phyloP scores from a whole-genome alignment of 2,329 filamentous ascomycete genomes.

The Hypoxylon sp. region DNA sequence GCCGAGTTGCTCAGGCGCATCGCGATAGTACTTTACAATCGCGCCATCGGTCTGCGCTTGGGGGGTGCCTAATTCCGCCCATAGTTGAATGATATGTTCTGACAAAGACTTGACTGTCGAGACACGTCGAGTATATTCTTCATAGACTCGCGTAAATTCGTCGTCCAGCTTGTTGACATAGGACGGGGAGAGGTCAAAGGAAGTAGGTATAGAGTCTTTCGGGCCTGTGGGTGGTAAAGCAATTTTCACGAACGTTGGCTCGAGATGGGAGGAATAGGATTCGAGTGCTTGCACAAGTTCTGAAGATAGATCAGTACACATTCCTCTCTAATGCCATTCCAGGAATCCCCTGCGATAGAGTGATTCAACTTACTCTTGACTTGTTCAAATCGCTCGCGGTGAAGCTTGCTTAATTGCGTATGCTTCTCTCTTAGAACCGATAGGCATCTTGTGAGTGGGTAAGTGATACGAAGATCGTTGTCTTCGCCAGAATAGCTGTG shows the following conservation, averaged over 20 bases:
- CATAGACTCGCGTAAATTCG: constrained; percentile 95
- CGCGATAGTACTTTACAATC: constrained; percentile 91
- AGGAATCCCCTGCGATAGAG: background rate
- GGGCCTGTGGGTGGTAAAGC: constrained; percentile 85
- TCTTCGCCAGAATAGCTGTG: constrained; percentile 73
- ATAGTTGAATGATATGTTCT: constrained; percentile 92
- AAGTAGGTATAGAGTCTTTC: constrained; percentile 81
- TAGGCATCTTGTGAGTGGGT: constrained; percentile 85
- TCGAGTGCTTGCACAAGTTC: constrained; percentile 94
- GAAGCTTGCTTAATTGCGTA: constrained; percentile 81
- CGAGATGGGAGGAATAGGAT: constrained; percentile 96
- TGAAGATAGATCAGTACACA: constrained; percentile 56
- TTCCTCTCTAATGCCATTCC: background rate
- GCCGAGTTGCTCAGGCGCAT: constrained; percentile 93
- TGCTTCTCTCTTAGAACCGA: constrained; percentile 89
- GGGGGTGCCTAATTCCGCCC: constrained; percentile 94
- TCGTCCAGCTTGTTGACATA: constrained; percentile 90
- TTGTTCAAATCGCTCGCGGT: constrained; percentile 94
- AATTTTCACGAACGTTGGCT: constrained; percentile 88
- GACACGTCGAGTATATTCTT: constrained; percentile 92
- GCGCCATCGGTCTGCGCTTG: constrained; percentile 90
- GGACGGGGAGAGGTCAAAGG: constrained; percentile 90
- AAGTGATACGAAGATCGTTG: constrained; percentile 82
- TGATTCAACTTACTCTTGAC: constrained; percentile 80
- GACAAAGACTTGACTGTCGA: constrained; percentile 80